A percentile compares a stretch with the other conserved stretches of the same genome.
Conservation (phyloP, 495 filamentous ascomycete species). For the Tuber umbilicatum region DNA sequence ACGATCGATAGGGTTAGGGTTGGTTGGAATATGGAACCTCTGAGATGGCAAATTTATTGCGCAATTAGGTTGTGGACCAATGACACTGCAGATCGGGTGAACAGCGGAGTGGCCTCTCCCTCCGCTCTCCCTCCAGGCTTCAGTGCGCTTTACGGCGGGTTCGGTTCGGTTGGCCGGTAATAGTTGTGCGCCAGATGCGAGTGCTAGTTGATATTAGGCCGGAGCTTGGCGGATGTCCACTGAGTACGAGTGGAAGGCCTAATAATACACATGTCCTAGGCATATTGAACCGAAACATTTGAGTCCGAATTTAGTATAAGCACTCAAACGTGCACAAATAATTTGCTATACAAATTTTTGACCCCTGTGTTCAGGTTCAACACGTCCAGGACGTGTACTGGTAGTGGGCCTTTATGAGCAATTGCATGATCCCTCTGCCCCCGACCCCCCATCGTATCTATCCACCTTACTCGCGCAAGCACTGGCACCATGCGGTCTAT, state of each 20-base stretch:
- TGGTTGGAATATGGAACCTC: background rate
- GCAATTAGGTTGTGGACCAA: background rate
- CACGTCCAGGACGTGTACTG: too few relatives aligned
- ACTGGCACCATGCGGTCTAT: background rate
- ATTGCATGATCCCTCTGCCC: background rate
- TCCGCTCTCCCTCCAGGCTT: background rate
- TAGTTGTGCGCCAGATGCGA: background rate
- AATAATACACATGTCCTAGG: too few relatives aligned
- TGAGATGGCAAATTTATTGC: background rate
- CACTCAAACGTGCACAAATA: too few relatives aligned
- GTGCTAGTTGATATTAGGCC: background rate
- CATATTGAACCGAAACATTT: too few relatives aligned
- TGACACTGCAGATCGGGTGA: background rate
- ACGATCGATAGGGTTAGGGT: background rate
- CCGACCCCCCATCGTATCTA: background rate
- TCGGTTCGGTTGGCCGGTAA: background rate
- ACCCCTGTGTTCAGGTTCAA: too few relatives aligned
- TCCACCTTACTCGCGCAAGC: background rate
- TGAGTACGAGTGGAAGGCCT: background rate
- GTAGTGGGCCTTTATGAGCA: background rate
- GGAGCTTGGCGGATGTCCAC: background rate
- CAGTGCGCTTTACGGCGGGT: background rate
- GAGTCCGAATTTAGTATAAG: too few relatives aligned
- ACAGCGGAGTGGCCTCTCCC: background rate
- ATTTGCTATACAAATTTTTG: too few relatives aligned